Evolutionary conservation across 176 grass and related monocot species (phyloP).

Genomic region (Zizania latifolia): DNA sequence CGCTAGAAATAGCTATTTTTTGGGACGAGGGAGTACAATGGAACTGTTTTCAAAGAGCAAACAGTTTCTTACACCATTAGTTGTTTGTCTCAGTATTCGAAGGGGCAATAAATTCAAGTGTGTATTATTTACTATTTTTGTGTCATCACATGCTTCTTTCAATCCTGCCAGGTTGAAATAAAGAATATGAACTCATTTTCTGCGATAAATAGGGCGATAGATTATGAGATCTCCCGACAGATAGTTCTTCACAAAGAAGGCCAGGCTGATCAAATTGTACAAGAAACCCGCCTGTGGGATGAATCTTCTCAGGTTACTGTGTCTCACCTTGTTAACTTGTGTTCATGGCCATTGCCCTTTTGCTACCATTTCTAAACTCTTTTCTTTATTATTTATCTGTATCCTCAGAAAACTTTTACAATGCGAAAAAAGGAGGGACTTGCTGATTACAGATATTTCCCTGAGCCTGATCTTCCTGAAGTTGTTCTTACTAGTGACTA

Average conservation of each 20-base stretch:
- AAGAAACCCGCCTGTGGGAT: slow-evolving; percentile 95
- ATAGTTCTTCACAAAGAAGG: slow-evolving; percentile 76
- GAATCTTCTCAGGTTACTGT: slow-evolving; percentile 70
- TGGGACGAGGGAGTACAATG: no score
- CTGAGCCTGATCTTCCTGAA: slow-evolving; percentile 93
- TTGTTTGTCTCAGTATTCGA: not conserved
- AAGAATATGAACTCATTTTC: slow-evolving; percentile 97
- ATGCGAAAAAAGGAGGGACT: slow-evolving; percentile 97
- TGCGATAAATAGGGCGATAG: slow-evolving; percentile 81
- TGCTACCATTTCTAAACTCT: slow-evolving; percentile 18
- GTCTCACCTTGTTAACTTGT: not conserved
- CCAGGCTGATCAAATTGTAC: slow-evolving; percentile 77
- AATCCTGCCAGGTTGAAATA: slow-evolving; percentile 67
- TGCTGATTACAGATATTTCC: slow-evolving; percentile 97
- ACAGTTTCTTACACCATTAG: not conserved
- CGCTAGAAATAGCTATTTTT: no score
- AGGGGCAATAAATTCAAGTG: not conserved
- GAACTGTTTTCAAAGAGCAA: not conserved
- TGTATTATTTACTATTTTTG: not conserved
- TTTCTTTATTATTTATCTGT: slow-evolving; percentile 10
- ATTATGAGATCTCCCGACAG: slow-evolving; percentile 81
- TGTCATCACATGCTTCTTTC: slow-evolving; percentile 18
- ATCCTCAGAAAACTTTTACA: slow-evolving; percentile 79
- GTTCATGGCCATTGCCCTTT: slow-evolving; percentile 4
- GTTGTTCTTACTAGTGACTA: slow-evolving; percentile 65